Evolutionary conservation across 352 stramenopile species (phyloP).

Genomic region (Globisporangium parvum): DNA sequence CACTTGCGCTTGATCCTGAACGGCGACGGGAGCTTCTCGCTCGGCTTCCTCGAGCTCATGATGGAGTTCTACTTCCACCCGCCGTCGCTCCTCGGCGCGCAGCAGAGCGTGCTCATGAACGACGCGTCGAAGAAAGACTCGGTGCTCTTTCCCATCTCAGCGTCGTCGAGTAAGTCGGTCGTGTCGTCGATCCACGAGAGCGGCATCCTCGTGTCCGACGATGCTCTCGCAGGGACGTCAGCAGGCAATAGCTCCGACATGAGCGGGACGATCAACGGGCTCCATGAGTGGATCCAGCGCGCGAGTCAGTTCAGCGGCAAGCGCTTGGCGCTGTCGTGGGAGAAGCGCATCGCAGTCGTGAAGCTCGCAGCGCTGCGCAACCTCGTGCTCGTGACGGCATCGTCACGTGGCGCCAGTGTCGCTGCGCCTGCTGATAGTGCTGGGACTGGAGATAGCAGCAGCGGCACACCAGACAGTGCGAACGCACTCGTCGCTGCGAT

Average conservation of each 20-base stretch:
- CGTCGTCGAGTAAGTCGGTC: slow-evolving; percentile 19
- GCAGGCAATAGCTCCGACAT: slow-evolving; percentile 18
- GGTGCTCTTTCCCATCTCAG: slow-evolving; percentile 59
- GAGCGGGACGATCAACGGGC: slow-evolving; percentile 20
- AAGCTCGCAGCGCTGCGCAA: slow-evolving; percentile 59
- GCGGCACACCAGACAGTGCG: background rate
- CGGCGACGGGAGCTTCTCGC: slow-evolving; percentile 60
- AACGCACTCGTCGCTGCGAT: slow-evolving; percentile 30
- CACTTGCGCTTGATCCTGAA: slow-evolving; percentile 66
- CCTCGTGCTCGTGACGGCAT: slow-evolving; percentile 23
- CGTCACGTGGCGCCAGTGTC: background rate
- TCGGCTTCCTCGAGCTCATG: slow-evolving; percentile 74
- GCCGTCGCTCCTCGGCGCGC: slow-evolving; percentile 43
- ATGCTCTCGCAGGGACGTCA: slow-evolving; percentile 26
- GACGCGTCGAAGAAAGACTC: slow-evolving; percentile 73
- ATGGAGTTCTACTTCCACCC: slow-evolving; percentile 84
- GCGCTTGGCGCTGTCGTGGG: slow-evolving; percentile 63
- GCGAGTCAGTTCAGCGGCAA: slow-evolving; percentile 56
- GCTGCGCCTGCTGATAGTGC: too few relatives aligned
- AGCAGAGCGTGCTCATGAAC: slow-evolving; percentile 84
- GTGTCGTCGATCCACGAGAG: slow-evolving; percentile 31
- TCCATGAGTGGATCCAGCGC: slow-evolving; percentile 68
- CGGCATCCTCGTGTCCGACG: slow-evolving; percentile 40
- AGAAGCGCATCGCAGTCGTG: slow-evolving; percentile 63
- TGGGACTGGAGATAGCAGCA: background rate